Conservation (phyloP, 2,329 filamentous ascomycete genomes). For the Microcera coccophila region DNA sequence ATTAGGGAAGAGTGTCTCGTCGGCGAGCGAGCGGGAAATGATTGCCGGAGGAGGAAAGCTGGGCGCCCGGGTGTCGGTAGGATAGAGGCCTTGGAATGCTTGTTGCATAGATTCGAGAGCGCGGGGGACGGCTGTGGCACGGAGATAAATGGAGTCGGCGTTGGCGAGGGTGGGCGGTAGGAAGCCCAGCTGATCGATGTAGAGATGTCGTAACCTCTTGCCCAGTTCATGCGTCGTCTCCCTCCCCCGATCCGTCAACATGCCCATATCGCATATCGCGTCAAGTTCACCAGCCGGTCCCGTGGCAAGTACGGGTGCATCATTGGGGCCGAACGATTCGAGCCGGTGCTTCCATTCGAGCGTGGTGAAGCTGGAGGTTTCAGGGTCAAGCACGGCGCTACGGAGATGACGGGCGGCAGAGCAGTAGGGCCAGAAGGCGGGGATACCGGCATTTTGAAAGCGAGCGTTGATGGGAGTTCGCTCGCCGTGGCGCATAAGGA, state of each 20-base stretch:
- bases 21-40: slow-evolving; percentile 58
- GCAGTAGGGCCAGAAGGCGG: slow-evolving; percentile 85
- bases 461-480: slow-evolving; percentile 83
- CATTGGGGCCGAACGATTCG: slow-evolving; percentile 72
- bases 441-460: slow-evolving; percentile 73
- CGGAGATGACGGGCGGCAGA: slow-evolving; percentile 67
- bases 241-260: slow-evolving; percentile 72
- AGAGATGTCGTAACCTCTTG: slow-evolving; percentile 63
- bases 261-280: slow-evolving; percentile 72
- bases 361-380: slow-evolving; percentile 39
- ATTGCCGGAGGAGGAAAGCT: slow-evolving; percentile 61
- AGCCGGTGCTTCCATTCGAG: slow-evolving; percentile 67
- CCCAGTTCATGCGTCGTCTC: slow-evolving; percentile 69
- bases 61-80: slow-evolving; percentile 42
- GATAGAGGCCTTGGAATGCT: slow-evolving; percentile 71
- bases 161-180: slow-evolving; percentile 58
- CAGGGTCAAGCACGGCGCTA: slow-evolving; percentile 45
- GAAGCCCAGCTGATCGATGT: slow-evolving; percentile 70
- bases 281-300: slow-evolving; percentile 70
- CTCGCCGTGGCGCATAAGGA: slow-evolving; percentile 75
- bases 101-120: slow-evolving; percentile 76
- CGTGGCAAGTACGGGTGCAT: slow-evolving; percentile 65
- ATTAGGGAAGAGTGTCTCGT: slow-evolving; percentile 80
- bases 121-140: slow-evolving; percentile 69
- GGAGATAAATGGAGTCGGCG: slow-evolving; percentile 64